Percentiles rank a stretch among this genome's conserved stretches.
Conservation (phyloP, 2,329 filamentous ascomycete species). For the Pseudogymnoascus sp. region DNA sequence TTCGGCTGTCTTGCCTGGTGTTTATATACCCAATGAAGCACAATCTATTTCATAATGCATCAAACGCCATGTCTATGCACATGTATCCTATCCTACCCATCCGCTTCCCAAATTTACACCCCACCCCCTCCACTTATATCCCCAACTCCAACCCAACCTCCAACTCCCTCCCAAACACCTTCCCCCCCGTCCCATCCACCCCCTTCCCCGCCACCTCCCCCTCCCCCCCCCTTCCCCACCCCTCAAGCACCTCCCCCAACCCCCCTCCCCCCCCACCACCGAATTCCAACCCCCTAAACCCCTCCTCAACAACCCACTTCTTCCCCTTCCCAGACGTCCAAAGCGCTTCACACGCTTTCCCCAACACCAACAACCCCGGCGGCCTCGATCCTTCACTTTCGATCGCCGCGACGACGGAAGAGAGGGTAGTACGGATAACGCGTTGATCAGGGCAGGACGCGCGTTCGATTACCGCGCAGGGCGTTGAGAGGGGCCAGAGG, state of each 20-base stretch:
- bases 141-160: conserved; percentile 12
- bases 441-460: conserved; percentile 92
- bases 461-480: conserved; percentile 86
- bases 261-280: conserved; percentile 13
- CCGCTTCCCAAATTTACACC: neutral
- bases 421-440: conserved; percentile 79
- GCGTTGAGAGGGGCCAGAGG: conserved; percentile 67
- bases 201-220: too few relatives aligned
- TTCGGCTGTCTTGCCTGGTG: neutral
- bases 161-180: conserved; percentile 14
- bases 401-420: conserved; percentile 70
- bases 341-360: conserved; percentile 72
- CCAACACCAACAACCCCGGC: conserved; percentile 80
- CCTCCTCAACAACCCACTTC: conserved; percentile 81
- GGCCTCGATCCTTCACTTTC: conserved; percentile 84
- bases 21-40: conserved; percentile 9
- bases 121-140: conserved; percentile 1
- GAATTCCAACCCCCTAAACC: conserved; percentile 65
- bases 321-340: conserved; percentile 46
- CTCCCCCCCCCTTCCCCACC: conserved; percentile 8
- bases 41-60: neutral
- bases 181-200: conserved; percentile 13
- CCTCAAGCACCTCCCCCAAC: conserved; percentile 1
- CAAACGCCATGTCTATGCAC: neutral
- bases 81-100: neutral